phyloP scores from a whole-genome alignment of 352 stramenopile species.

The Phytophthora megakarya region DNA sequence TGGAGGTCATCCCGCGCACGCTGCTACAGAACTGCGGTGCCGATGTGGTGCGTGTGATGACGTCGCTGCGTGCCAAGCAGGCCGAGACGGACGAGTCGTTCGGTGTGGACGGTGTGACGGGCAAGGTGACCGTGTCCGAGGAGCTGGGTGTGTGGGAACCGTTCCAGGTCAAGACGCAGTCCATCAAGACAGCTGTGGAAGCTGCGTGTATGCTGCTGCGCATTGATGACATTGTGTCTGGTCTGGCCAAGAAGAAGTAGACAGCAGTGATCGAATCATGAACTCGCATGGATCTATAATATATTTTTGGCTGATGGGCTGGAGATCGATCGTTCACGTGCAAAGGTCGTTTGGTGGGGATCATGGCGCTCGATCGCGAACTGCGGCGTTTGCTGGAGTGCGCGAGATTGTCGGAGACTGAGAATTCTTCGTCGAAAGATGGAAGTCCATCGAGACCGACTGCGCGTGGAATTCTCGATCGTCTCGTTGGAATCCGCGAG shows the following conservation, averaged over 20 bases:
- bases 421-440: conserved; percentile 23
- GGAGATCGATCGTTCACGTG: conserved; percentile 46
- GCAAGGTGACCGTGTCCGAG: conserved; percentile 94
- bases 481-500: conserved; percentile 32
- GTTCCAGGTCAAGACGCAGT: conserved; percentile 99
- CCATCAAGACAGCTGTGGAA: conserved; percentile 99
- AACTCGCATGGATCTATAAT: conserved; percentile 50
- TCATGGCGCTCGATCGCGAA: conserved; percentile 63
- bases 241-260: conserved; percentile 96
- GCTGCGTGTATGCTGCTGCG: conserved; percentile 97
- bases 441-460: conserved; percentile 23
- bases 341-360: conserved; percentile 22
- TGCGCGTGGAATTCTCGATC: conserved; percentile 43
- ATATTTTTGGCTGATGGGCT: conserved; percentile 57
- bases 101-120: conserved; percentile 85
- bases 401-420: conserved; percentile 41
- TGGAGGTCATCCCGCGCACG: conserved; percentile 99
- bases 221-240: conserved; percentile 99
- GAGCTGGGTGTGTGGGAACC: conserved; percentile 98
- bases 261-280: conserved; percentile 4
- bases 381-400: conserved; percentile 54
- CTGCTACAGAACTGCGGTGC: conserved; percentile 99
- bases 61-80: conserved; percentile 95
- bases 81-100: conserved; percentile 78
- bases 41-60: conserved; percentile 98